Base-by-base conservation (phyloP, 1,284 basidiomycete genomes). In the Apiotrichum sp. region DNA sequence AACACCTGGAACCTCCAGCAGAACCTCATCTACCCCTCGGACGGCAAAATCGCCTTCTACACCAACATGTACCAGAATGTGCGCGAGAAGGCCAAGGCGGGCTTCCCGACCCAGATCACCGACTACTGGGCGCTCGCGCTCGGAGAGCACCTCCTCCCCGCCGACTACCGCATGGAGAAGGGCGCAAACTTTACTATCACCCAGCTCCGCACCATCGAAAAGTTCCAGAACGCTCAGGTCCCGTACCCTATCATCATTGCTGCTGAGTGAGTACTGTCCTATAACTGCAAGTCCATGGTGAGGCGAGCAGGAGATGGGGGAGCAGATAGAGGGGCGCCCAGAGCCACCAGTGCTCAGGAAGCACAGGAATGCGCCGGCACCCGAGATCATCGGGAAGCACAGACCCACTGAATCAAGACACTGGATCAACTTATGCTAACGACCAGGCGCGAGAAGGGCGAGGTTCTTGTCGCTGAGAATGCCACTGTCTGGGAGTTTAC, bases 401-500 rank as follows among this genome's bases (percentile, higher is more conserved):
- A 9, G 36, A 38, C 36, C 42, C 6, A 13, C 39, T 49, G 46
- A 59, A 29, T 10, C n/a, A 22, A 22, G 22, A 22, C 22, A 22
- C 22, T 22, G 22, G 22, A 22, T 22, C 22, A 22, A 22, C 22
- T 22, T 22, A 22, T 22, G 22, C 50, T 52, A 22, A 52, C 50
- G 14, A n/a, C 4, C 52, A 72, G 70, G 59, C 72, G 79, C n/a
- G 77, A 78, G 71, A 78, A 61, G 11, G 35, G 40, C 36, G 13
- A 36, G 29, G 50, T 73, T 10, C 65, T 78, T 57, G 68, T 79
- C 45, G 67, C 75, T 7, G 64, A 65, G 42, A 80, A 80, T 60
- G 75, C 75, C 2, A 76, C 77, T 8, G 61, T 74, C 9, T 80
- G 74, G 67, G 79, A 81, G 60, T 78, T 78, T 53, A 78, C 71